Percentiles rank a stretch among this genome's conserved stretches.
Evolutionary conservation across 2,329 filamentous ascomycete genomes (phyloP).

Genomic region (Hymenotorrendiella dingleyae): DNA sequence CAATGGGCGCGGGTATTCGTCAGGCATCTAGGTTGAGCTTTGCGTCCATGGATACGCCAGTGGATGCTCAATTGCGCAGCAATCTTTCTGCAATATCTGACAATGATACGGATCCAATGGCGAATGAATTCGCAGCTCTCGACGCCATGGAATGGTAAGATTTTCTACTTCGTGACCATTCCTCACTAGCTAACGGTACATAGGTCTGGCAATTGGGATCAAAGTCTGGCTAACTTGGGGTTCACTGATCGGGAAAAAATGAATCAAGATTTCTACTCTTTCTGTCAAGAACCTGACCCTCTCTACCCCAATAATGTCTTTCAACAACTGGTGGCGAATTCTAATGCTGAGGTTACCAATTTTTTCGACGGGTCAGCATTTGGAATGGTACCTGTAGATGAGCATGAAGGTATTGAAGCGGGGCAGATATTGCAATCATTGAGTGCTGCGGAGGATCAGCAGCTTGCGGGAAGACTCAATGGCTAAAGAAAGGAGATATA

Average conservation of each 20-base stretch:
- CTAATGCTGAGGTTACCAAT: constrained; percentile 21
- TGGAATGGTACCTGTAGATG: constrained; percentile 15
- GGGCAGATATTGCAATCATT: constrained; percentile 29
- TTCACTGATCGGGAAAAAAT: constrained; percentile 30
- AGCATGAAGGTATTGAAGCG: constrained; percentile 28
- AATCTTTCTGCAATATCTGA: constrained; percentile 21
- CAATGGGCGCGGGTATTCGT: not conserved
- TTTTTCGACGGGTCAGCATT: constrained; percentile 15
- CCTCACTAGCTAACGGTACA: constrained; percentile 11
- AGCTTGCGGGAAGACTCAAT: too few species aligned
- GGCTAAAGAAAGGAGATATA: too few species aligned
- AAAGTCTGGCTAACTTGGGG: constrained; percentile 31
- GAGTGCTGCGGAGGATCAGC: constrained; percentile 24
- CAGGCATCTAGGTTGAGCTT: constrained; percentile 3
- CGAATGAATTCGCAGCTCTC: constrained; percentile 51
- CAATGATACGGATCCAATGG: constrained; percentile 40
- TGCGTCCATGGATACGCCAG: not conserved
- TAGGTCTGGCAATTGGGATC: constrained; percentile 30
- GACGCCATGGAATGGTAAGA: constrained; percentile 45
- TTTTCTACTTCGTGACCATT: not conserved
- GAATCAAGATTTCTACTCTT: constrained; percentile 30
- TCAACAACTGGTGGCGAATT: constrained; percentile 28
- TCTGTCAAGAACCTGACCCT: constrained; percentile 29
- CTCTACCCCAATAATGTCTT: constrained; percentile 27
- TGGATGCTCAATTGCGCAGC: constrained; percentile 15